Evolutionary conservation across 441 rosid genomes (phyloP).

Genomic region (Populus hybrid): DNA sequence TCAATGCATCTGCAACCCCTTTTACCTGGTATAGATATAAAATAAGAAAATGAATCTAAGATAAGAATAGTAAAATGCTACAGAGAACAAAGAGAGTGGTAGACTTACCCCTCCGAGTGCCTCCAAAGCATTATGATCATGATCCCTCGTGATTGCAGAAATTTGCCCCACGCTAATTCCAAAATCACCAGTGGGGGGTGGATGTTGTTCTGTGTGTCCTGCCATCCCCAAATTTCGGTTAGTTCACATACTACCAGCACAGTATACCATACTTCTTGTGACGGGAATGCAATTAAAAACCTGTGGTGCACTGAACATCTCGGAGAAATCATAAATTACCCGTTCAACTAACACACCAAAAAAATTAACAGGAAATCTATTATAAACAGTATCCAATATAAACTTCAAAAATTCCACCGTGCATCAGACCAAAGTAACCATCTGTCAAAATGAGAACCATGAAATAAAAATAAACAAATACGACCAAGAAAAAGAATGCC

Average conservation of each 20-base stretch:
- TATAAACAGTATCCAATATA: neutral
- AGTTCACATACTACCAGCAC: neutral
- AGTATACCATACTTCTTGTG: neutral
- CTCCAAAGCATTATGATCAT: slow-evolving; percentile 46
- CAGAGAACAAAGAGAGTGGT: slow-evolving; percentile 9
- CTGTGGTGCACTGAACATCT: neutral
- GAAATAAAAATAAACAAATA: neutral
- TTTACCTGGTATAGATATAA: slow-evolving; percentile 46
- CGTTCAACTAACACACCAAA: neutral
- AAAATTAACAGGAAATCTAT: neutral
- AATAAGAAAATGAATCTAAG: slow-evolving; percentile 4
- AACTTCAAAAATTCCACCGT: neutral
- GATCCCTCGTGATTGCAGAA: slow-evolving; percentile 77
- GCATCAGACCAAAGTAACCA: neutral
- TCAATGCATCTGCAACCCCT: slow-evolving; percentile 60
- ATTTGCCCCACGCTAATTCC: slow-evolving; percentile 63
- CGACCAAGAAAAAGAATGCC: neutral
- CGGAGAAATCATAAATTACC: neutral
- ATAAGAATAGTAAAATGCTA: slow-evolving; percentile 1
- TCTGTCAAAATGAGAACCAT: neutral
- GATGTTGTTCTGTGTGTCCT: slow-evolving; percentile 39
- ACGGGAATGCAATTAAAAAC: neutral
- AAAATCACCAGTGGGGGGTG: slow-evolving; percentile 49
- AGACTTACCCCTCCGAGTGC: slow-evolving; percentile 73
- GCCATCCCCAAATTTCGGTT: slow-evolving; percentile 6